phyloP scores from a whole-genome alignment of 139 green algal species.

The Chara braunii region DNA sequence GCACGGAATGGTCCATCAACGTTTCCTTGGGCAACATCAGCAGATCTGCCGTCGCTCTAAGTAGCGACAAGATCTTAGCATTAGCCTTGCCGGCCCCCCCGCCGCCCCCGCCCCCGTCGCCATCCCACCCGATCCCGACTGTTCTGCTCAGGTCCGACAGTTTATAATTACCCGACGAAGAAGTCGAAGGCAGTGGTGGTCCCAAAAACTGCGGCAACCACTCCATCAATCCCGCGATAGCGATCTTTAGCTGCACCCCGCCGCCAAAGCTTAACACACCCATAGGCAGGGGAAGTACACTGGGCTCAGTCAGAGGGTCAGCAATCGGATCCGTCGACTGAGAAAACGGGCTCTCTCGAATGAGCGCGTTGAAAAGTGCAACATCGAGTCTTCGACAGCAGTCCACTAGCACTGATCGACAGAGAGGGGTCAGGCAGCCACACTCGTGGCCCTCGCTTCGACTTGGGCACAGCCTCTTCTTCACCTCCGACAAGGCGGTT shows the following conservation, averaged over 20 bases:
- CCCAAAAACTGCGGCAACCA: no score
- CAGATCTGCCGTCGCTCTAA: slow-evolving; percentile 30
- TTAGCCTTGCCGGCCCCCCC: no score
- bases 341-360: background rate
- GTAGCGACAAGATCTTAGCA: slow-evolving; percentile 21
- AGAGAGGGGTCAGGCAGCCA: slow-evolving; percentile 1
- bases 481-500: background rate
- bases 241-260: slow-evolving; percentile 36
- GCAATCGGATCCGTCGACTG: slow-evolving; percentile 4
- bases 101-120: no score
- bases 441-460: background rate
- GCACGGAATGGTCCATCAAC: slow-evolving; percentile 20
- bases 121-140: no score
- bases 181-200: no score
- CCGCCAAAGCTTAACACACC: slow-evolving; percentile 16
- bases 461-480: background rate
- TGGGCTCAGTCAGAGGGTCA: slow-evolving; percentile 25
- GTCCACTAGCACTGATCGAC: slow-evolving; percentile 16
- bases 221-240: background rate
- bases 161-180: no score
- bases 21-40: slow-evolving; percentile 38
- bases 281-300: slow-evolving; percentile 21
- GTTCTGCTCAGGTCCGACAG: no score
- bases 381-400: slow-evolving; percentile 10
- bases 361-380: slow-evolving; percentile 33